These are phyloP conservation scores for Euclidium syriacum DNA, from an alignment of 345 rosid genomes.

Conservation along the genomic window DNA sequence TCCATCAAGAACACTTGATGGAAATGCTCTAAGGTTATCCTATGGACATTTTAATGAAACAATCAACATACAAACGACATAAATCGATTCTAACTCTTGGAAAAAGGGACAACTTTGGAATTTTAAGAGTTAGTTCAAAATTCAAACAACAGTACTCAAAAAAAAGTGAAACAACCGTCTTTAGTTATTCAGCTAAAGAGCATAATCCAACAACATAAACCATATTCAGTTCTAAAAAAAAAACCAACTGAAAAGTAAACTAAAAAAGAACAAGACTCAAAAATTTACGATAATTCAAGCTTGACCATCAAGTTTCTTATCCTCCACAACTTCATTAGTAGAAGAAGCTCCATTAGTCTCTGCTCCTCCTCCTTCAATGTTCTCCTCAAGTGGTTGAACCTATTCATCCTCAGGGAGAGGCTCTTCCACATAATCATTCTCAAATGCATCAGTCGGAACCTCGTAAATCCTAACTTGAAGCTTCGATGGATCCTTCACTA, in stretches of 20 bases:
- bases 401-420: conserved; percentile 50
- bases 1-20: no score
- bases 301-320: conserved; percentile 36
- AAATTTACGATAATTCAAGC: conserved; percentile 23
- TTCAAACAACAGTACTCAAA: neutral
- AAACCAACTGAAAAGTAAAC: neutral
- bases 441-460: conserved; percentile 97
- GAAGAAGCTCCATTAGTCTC: conserved; percentile 43
- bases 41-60: no score
- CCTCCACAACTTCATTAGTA: conserved; percentile 44
- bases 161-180: neutral
- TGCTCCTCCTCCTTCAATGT: conserved; percentile 38
- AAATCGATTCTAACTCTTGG: no score
- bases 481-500: conserved; percentile 90
- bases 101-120: no score
- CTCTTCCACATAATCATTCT: conserved; percentile 94
- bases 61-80: no score
- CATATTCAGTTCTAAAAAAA: neutral
- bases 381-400: conserved; percentile 67
- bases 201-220: neutral
- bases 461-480: conserved; percentile 92
- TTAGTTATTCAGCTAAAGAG: neutral
- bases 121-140: no score
- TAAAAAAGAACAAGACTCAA: neutral
- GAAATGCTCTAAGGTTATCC: no score